Conservation (phyloP, 2,329 filamentous ascomycete species). For the Penicillium hesseltinei region DNA sequence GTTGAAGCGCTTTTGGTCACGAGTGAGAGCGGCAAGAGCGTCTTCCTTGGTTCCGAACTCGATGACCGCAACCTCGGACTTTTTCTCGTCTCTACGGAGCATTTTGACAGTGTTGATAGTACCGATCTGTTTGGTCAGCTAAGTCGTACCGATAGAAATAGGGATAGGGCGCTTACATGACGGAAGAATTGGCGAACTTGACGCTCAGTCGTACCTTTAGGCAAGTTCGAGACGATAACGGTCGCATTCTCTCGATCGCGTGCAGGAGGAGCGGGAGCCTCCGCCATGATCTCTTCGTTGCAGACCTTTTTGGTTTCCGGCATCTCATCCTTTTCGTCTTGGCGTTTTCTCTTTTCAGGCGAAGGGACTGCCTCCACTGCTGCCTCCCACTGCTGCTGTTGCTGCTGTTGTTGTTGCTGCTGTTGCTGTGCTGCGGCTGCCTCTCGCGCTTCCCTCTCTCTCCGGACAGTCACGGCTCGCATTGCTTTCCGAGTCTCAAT, state of each 20-base stretch:
- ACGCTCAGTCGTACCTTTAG: conserved; percentile 65
- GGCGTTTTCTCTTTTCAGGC: conserved; percentile 68
- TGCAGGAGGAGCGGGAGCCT: conserved; percentile 51
- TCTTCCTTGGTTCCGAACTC: conserved; percentile 83
- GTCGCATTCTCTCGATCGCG: conserved; percentile 90
- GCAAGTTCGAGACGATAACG: conserved; percentile 76
- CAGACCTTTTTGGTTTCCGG: conserved; percentile 8
- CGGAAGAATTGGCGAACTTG: conserved; percentile 86
- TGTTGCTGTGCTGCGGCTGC: conserved; percentile 43
- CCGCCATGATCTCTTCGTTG: conserved; percentile 30
- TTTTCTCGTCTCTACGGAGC: conserved; percentile 59
- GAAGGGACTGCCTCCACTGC: conserved; percentile 22
- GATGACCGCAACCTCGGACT: conserved; percentile 69
- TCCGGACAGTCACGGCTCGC: conserved; percentile 62
- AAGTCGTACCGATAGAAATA: neutral
- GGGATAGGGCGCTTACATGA: conserved; percentile 50
- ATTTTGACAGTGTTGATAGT: conserved; percentile 75
- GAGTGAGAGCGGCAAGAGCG: conserved; percentile 73
- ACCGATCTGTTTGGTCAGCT: conserved; percentile 57
- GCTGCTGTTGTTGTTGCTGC: conserved; percentile 21
- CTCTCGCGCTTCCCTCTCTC: conserved; percentile 64
- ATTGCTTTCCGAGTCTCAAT: conserved; percentile 69
- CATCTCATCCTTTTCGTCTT: conserved; percentile 45
- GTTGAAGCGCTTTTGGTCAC: conserved; percentile 76
- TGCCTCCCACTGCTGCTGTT: conserved; percentile 22